Percentiles rank a stretch among this genome's conserved stretches.
phyloP scores from a whole-genome alignment of 2,329 filamentous ascomycete species.

The Pseudocercospora cruenta region DNA sequence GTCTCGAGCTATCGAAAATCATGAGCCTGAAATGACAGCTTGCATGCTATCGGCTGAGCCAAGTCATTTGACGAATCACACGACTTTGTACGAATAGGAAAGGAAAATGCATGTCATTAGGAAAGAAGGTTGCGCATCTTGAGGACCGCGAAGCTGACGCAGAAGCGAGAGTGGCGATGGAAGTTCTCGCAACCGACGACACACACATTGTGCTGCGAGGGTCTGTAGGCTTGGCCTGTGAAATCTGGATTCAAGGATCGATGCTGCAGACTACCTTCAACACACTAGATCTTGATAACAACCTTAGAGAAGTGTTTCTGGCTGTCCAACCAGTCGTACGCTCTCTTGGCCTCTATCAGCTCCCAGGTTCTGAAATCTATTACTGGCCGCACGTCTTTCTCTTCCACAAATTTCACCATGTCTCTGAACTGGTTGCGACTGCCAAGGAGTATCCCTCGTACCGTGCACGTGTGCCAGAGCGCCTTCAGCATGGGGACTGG shows the following conservation, averaged over 20 bases:
- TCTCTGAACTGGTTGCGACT: conserved; percentile 25
- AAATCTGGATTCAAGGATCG: not conserved
- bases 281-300: conserved; percentile 21
- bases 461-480: conserved; percentile 20
- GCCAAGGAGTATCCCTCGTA: conserved; percentile 27
- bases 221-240: not conserved
- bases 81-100: conserved; percentile 1
- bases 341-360: conserved; percentile 36
- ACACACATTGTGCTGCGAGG: not conserved
- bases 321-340: conserved; percentile 35
- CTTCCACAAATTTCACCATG: conserved; percentile 26
- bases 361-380: conserved; percentile 43
- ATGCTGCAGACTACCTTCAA: not conserved
- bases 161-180: not conserved
- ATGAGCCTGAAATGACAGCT: not conserved
- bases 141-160: not conserved
- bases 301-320: conserved; percentile 40
- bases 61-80: not conserved
- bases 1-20: not conserved
- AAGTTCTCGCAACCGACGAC: not conserved
- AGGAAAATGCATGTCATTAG: not conserved
- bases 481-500: conserved; percentile 25
- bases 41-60: not conserved
- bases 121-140: not conserved
- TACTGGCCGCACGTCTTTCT: conserved; percentile 29